Base-by-base conservation (phyloP, 768 basidiomycete species). In the Hortiboletus campestris region DNA sequence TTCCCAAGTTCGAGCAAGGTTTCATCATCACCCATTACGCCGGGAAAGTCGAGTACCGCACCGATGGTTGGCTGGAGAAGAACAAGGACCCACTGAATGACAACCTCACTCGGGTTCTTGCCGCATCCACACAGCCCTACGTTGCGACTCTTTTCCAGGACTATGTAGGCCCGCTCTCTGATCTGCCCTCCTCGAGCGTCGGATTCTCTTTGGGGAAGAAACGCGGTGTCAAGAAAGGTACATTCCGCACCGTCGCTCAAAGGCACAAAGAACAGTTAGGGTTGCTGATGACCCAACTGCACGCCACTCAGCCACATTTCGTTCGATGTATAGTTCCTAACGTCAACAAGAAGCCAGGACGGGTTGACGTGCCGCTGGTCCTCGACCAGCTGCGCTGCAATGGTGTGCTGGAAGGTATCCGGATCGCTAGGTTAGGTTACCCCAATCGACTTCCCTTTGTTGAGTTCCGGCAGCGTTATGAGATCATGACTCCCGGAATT, bases 1-100 rank as follows among this genome's bases (percentile, higher is more conserved):
- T 93, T 0, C 80, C 92, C 4, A 80, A 94, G 9, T 95, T 98
- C 67, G 89, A 91, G 31, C 92, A 94, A 66, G 94, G 95, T 4
- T 99, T 99, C 77, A 84, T 94, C 63, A 83, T 99, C 48, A 85
- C 92, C 58, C 97, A 99, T 68, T 98, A 98, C 65, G 97, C 97
- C 1, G 97, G 94, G 32, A 89, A 85, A 62, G 97, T 99, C 65
- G 95, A 98, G 65, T 99, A 99, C 66, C 83, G 88, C 29, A 98
- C 94, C 2, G 87, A 92, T 38, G 92, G 94, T 16, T 99, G 97
- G 97, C 76, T 99, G 62, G 95, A 96, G 77, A 99, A 98, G 85
- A 99, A 99, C 80, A 97, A 97, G 74, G 97, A 99, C 65, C 97
- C 97, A 0, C 76, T 99, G 55, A 98, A 98, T 67, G 95, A 98